These are phyloP conservation scores for Psilocybe cyanescens DNA, from an alignment of 768 basidiomycete genomes.

Conservation along the genomic window DNA sequence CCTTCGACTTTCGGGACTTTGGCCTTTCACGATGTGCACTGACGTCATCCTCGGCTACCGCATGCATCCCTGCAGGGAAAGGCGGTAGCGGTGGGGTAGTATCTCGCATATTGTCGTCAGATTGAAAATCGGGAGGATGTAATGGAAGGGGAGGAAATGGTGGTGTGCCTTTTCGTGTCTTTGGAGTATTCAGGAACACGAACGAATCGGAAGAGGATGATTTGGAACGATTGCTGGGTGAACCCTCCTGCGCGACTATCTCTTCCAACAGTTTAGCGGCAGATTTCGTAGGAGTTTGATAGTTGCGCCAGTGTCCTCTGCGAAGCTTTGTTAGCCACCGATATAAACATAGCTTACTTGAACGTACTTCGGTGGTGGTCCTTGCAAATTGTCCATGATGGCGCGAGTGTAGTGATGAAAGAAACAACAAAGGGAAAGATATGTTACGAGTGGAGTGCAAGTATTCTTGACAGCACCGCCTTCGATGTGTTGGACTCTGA, in stretches of 20 bases:
- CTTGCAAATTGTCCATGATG: neutral
- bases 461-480: neutral
- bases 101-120: neutral
- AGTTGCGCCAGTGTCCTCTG: neutral
- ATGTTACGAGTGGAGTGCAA: neutral
- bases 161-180: neutral
- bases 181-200: neutral
- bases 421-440: neutral
- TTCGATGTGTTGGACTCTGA: neutral
- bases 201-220: slow-evolving; percentile 3
- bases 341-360: neutral
- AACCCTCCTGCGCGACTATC: neutral
- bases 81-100: neutral
- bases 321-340: neutral
- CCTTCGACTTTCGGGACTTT: slow-evolving; percentile 1
- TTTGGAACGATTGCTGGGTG: neutral
- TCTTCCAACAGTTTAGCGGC: slow-evolving; percentile 16
- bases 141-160: slow-evolving; percentile 1
- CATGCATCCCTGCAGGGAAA: neutral
- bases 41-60: slow-evolving; percentile 7
- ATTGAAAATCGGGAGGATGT: neutral
- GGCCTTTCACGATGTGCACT: neutral
- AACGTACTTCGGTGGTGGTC: neutral
- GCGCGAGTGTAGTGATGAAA: neutral
- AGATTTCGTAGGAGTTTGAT: slow-evolving; percentile 14